Evolutionary conservation across 164 flowering plant genomes (phyloP), one percentile per base, ranked within the genome.

Genomic region (Stephania japonica): DNA sequence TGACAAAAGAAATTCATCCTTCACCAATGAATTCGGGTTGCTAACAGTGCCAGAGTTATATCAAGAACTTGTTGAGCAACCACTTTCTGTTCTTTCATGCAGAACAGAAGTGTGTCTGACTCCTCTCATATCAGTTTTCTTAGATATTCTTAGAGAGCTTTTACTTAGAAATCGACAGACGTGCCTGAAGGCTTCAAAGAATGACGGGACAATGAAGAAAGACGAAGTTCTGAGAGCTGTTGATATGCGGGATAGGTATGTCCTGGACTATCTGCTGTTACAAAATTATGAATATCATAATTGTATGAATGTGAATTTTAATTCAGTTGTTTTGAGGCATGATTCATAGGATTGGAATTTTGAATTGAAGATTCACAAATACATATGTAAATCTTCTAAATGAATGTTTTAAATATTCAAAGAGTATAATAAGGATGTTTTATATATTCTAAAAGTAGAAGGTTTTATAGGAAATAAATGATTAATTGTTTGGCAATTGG

Each of bases 181-280:
- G 65, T 70, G 73, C 66, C 47, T 70, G 61, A 9, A 56, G 25
- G 73, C 73, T 70, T 70, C 47, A n/a, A 0, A 4, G 47, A 70
- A 59, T 27, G 73, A 56, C 59, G 73, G 66, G 19, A 44, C 32
- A 53, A 18, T 18, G 66, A 70, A 19, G 27, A 70, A 70, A 59
- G 65, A 70, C 56, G 73, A 70, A 59, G 61, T 21, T 16, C 59
- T 59, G 49, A 70, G 65, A 38, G 73, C 73, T 3, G 42, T 70
- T 70, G 73, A 70, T 59, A 70, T 49, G 7, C 73, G 73, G 21
- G 73, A 70, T 70, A 70, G 73, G 73, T 70, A 70, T 70, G 47
- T 70, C 21, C 21, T 11, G 14, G 43, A 42, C 70, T 42, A 24
- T 68, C 50, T 14, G 11, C 59, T 50, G 59, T 68, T 27, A 68